phyloP scores from a whole-genome alignment of 768 basidiomycete species.

The Lepiota brunneoincarnata region DNA sequence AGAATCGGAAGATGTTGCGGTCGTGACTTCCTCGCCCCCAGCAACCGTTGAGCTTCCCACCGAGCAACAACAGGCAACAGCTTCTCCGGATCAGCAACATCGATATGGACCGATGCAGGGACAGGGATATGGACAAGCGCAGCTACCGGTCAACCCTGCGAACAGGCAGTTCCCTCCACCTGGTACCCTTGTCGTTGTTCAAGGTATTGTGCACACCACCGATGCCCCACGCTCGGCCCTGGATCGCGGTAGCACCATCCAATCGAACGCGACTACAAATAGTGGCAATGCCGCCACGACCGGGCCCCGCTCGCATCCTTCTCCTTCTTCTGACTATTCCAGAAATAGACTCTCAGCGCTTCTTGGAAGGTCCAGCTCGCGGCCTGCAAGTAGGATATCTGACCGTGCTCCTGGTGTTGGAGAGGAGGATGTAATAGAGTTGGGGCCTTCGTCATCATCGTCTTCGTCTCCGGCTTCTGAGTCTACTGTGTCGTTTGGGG shows the following conservation, averaged over 20 bases:
- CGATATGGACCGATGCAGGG: slow-evolving; percentile 10
- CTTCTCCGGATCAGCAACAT: slow-evolving; percentile 15
- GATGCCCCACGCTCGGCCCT: slow-evolving; percentile 45
- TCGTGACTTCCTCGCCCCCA: background rate
- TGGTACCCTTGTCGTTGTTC: slow-evolving; percentile 78
- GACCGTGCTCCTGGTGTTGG: slow-evolving; percentile 11
- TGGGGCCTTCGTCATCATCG: background rate
- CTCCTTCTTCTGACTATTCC: background rate
- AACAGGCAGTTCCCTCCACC: slow-evolving; percentile 65
- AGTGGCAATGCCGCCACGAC: background rate
- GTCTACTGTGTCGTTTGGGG: too few relatives aligned
- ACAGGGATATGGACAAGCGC: slow-evolving; percentile 11
- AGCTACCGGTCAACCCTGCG: slow-evolving; percentile 19
- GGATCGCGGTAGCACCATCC: background rate
- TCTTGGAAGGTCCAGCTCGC: slow-evolving; percentile 25
- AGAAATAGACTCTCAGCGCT: slow-evolving; percentile 32
- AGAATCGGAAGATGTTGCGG: background rate
- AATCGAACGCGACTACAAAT: background rate
- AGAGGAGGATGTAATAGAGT: slow-evolving; percentile 3
- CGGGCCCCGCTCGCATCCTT: background rate
- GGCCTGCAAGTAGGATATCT: slow-evolving; percentile 23
- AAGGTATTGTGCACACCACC: slow-evolving; percentile 79
- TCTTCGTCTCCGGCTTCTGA: background rate
- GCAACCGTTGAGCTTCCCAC: background rate
- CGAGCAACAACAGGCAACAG: slow-evolving; percentile 15